A percentile compares a stretch with the other conserved stretches of the same genome.
Evolutionary conservation across 1,284 basidiomycete genomes (phyloP).

Genomic region (Grifola frondosa): DNA sequence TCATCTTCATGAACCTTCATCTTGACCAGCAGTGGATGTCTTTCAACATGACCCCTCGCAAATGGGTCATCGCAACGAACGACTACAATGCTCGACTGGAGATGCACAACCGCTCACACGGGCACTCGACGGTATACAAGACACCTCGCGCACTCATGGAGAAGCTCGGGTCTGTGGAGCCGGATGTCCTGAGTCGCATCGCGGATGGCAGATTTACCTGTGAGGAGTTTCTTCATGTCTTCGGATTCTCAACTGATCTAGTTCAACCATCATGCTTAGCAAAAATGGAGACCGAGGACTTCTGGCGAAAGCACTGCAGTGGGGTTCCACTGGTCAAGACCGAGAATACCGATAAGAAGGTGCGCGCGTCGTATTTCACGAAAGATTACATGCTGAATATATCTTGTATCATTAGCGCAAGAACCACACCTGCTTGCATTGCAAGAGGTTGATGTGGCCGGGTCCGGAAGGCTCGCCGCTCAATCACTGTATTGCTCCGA

Average conservation of each 20-base stretch:
- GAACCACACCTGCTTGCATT: neutral
- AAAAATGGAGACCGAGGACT: neutral
- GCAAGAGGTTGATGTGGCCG: constrained; percentile 1
- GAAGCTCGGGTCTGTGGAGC: neutral
- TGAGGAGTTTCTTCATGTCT: too few species aligned
- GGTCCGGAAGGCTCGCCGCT: neutral
- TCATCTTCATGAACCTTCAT: constrained; percentile 15
- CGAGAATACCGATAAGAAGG: neutral
- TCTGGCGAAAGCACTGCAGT: constrained; percentile 1
- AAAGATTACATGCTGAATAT: too few species aligned
- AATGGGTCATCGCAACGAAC: constrained; percentile 12
- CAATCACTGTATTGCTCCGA: neutral
- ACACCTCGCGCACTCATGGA: neutral
- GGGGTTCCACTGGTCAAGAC: neutral
- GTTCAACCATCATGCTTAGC: neutral
- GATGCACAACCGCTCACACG: neutral
- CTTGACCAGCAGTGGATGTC: constrained; percentile 10
- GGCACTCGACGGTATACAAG: neutral
- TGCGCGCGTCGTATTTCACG: too few species aligned
- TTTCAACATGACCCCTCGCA: constrained; percentile 9
- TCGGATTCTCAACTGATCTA: neutral
- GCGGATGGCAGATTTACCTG: neutral
- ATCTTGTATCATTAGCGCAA: too few species aligned
- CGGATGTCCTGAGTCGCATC: neutral
- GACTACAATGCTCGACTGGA: constrained; percentile 3